phyloP scores from a whole-genome alignment of 179 eudicot species.

The Carnegiea gigantea region DNA sequence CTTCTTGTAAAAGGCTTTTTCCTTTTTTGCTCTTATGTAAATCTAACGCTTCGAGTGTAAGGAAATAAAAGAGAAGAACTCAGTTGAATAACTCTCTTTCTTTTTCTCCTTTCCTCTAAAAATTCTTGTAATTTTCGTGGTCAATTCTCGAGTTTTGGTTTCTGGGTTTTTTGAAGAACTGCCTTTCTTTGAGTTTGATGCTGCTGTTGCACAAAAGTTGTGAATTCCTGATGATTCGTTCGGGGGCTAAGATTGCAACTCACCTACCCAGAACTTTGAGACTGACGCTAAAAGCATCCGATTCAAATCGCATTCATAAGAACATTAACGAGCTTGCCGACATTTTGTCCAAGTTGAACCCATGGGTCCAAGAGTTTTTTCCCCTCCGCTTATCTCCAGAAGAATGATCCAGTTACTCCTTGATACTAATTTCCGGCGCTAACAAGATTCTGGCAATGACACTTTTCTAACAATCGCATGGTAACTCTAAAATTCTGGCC shows the following conservation, averaged over 20 bases:
- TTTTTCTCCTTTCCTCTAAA: no score
- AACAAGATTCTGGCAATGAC: slow-evolving; percentile 37
- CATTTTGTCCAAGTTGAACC: slow-evolving; percentile 69
- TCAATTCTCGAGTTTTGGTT: not conserved
- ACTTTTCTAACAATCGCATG: slow-evolving; percentile 53
- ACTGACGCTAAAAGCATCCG: slow-evolving; percentile 34
- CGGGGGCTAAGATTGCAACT: slow-evolving; percentile 23
- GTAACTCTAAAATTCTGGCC: slow-evolving; percentile 30
- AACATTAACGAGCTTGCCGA: slow-evolving; percentile 57
- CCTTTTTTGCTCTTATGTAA: not conserved
- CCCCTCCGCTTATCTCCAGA: slow-evolving; percentile 51
- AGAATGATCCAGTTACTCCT: slow-evolving; percentile 45
- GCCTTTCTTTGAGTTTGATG: slow-evolving; percentile 15
- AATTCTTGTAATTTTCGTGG: not conserved
- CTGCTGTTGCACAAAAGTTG: slow-evolving; percentile 32
- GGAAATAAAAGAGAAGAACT: not conserved
- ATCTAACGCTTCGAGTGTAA: slow-evolving; percentile 2
- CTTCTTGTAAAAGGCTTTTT: slow-evolving; percentile 8
- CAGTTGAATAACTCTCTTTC: not conserved
- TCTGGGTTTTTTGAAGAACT: slow-evolving; percentile 1
- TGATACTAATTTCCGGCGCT: slow-evolving; percentile 30
- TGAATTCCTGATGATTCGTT: slow-evolving; percentile 43
- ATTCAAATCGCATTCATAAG: slow-evolving; percentile 61
- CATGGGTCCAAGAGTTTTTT: slow-evolving; percentile 85
- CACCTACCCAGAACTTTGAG: slow-evolving; percentile 31